These are phyloP conservation scores for Alnus rubra DNA, from an alignment of 306 rosid species.

Conservation along the genomic window DNA sequence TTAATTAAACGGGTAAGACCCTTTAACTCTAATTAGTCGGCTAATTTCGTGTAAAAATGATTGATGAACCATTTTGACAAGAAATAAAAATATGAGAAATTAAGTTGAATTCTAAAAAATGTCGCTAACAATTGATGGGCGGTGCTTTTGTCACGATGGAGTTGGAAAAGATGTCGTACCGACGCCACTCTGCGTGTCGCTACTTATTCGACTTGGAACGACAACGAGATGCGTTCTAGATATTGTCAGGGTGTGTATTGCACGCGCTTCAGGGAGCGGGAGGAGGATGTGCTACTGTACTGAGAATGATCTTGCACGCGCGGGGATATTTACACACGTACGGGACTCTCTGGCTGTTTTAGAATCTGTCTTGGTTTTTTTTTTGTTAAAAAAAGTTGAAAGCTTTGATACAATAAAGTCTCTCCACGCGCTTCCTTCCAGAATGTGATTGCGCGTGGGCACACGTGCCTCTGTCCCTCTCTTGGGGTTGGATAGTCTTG, in stretches of 20 bases:
- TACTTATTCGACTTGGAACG: background rate
- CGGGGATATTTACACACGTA: background rate
- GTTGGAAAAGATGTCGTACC: background rate
- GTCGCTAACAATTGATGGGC: background rate
- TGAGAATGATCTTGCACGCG: background rate
- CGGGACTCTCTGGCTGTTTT: conserved; percentile 24
- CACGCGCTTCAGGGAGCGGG: conserved; percentile 17
- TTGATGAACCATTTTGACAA: no score
- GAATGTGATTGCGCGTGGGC: conserved; percentile 7
- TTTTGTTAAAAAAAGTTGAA: conserved; percentile 6
- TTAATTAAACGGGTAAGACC: no score
- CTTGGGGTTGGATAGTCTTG: background rate
- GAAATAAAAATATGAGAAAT: background rate
- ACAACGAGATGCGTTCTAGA: background rate
- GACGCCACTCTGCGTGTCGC: background rate
- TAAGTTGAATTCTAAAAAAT: background rate
- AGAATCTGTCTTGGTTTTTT: conserved; percentile 16
- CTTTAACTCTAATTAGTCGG: no score
- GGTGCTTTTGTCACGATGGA: background rate
- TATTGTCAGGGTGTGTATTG: background rate
- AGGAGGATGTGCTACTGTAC: background rate
- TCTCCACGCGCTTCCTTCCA: conserved; percentile 25
- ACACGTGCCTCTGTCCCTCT: conserved; percentile 17
- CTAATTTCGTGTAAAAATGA: no score
- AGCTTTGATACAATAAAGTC: background rate